Evolutionary conservation across 2,329 filamentous ascomycete species (phyloP), one percentile per base, ranked within the genome.

Genomic region (Colletotrichum sp.): DNA sequence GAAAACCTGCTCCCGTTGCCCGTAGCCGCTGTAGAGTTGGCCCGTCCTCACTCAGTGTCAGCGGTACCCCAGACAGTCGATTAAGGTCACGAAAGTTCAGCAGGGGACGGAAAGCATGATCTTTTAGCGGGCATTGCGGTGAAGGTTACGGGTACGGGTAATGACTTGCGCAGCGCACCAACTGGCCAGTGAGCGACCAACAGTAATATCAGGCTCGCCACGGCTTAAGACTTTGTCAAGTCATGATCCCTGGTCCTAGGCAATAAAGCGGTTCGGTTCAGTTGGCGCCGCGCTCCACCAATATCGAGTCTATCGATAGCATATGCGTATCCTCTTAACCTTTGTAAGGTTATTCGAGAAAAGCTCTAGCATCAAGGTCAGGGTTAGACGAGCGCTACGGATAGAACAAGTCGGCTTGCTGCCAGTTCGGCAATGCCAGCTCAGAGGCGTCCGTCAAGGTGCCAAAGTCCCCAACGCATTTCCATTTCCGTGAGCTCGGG

Each of bases 41-140:
- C 8, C 34, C 18, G 36, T 28, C 18, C 63, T 18, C 30, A 9
- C 18, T 68, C 65, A 28, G 65, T 49, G 9, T 44, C 73, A 68
- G 32, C 63, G 73, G 26, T 72, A 68, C 69, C 73, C 73, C 64
- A 34, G 73, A 57, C 24, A n/a, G 3, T 10, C 39, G 69, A 64
- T 63, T 68, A 55, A 64, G 57, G 69, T 64, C 55, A 39, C 65
- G 32, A 49, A 44, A 34, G 59, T 57, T 15, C 26, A 49, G 8
- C 55, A 59, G 36, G 67, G 60, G 21, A 8, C 28, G n/a, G 52
- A 26, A 16, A 16, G 24, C 44, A 49, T 49, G 44, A 49, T 36
- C 9, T 5, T 71, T n/a, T 21, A 18, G 32, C 26, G 57, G 16
- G 36, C 57, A 52, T 13, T 70, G 34, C 57, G 36, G 68, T 63